These are phyloP conservation scores for Xylaria castorea DNA, from an alignment of 495 filamentous ascomycete genomes.

Conservation along the genomic window DNA sequence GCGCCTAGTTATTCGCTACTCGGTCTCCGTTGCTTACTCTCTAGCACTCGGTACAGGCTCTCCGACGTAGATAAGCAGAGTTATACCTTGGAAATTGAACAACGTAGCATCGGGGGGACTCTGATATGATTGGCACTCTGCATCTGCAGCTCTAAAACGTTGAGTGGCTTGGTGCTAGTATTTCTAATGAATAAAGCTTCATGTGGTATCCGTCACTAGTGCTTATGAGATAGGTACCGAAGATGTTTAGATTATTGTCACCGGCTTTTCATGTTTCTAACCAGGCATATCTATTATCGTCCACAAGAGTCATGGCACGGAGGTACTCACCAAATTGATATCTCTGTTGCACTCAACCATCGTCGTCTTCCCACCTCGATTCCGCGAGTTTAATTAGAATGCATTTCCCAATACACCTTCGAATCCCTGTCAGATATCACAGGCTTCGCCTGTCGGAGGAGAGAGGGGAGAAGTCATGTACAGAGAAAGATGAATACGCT, in stretches of 20 bases:
- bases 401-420: neutral
- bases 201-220: neutral
- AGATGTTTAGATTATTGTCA: neutral
- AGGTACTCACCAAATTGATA: neutral
- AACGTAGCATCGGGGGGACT: neutral
- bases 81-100: neutral
- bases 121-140: neutral
- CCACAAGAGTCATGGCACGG: neutral
- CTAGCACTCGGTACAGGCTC: too few species aligned
- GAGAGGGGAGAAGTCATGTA: neutral
- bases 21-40: too few species aligned
- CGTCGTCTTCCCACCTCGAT: neutral
- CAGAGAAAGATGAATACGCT: neutral
- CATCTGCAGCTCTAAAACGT: neutral
- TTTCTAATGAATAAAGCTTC: neutral
- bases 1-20: too few species aligned
- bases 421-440: neutral
- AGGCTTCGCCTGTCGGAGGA: neutral
- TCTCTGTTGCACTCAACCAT: neutral
- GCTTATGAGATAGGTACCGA: neutral
- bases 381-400: neutral
- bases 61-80: neutral
- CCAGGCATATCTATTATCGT: neutral
- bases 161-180: neutral
- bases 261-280: neutral